Evolutionary conservation across 2,329 filamentous ascomycete species (phyloP), one percentile per base, ranked within the genome.

Genomic region (Fusarium verrucosum): DNA sequence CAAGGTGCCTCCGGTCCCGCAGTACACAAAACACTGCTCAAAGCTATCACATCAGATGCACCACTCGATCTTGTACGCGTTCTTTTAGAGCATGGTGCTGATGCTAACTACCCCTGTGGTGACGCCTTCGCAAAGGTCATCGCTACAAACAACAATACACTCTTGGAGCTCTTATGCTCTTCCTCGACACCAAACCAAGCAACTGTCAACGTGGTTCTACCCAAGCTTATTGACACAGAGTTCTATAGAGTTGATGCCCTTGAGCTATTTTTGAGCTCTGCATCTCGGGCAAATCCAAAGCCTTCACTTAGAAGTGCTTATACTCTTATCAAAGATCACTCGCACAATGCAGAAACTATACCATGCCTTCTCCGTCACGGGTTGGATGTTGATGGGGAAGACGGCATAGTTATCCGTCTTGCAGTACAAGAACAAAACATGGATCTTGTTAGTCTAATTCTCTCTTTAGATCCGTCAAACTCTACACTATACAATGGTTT

Each of bases 401-500:
- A 19, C 0, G 59, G 59, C 1, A 19, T 42, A 22, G 32, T 57
- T 2, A 36, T 62, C 7, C n/a, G 58, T 1, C 32, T 50, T 8
- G 58, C 50, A 3, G 14, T 62, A 1, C 10, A 3, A 10, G 23
- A 32, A 4, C 47, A 23, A 1, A 13, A 62, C 5, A 22, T 38
- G 6, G 17, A 36, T 8, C 44, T 62, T n/a, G n/a, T 62, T 1
- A 10, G 28, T 2, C 25, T 10, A 1, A 8, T 57, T 2, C 36
- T 62, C 5, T 19, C 32, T 2, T 8, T 37, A 0, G 25, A 23
- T 3, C 56, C 59, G n/a, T n/a, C n/a, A 0, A 36, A 10, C 0
- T 1, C 25, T 9, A 55, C 59, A 4, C 25, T 62, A 1, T 20
- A 36, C 8, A 44, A 35, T 7, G 50, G 50, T 1, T 62, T 62